Evolutionary conservation across 2,329 filamentous ascomycete genomes (phyloP), one percentile per base, ranked within the genome.

Genomic region (Malbranchea zuffiana): DNA sequence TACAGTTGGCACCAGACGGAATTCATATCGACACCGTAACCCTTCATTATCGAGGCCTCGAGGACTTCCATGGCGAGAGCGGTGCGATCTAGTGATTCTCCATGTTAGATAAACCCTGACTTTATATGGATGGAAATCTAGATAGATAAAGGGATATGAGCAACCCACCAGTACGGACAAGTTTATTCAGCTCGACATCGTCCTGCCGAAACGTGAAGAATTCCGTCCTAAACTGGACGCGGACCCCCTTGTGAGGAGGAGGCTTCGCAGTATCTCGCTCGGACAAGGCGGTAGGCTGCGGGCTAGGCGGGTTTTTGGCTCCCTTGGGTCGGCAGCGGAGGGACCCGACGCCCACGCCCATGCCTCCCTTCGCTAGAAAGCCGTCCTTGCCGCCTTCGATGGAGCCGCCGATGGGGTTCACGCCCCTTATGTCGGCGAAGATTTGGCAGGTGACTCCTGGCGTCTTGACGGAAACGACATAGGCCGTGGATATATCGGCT

Each of bases 381-480:
- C n/a, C 37, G 10, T 30, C 15, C 3, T 39, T 32, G 13, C 37
- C 43, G 5, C 17, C 15, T 13, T 17, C 27, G 27, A 45, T 43
- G 2, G 34, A 19, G 2, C 32, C 25, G 11, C 40, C 43, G 11
- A 45, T 30, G 28, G 41, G 32, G 15, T 45, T 37, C 13, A 35
- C 37, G 33, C 40, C 40, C n/a, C 33, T 13, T 12, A 40, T 37
- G 23, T 43, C 43, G 16, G 37, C 39, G 35, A 37, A 45, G 11
- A 40, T 40, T 26, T 45, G 43, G 20, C 43, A 45, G 29, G 27
- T 40, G 16, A 39, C 18, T 5, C 32, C 29, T 11, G 37, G 28
- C 15, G 36, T 27, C 15, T 27, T 16, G 20, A 43, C 19, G 10
- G 37, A 43, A 6, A 40, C 43, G n/a, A 34, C 35, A 13, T 35